These are phyloP conservation scores for Trichocladium antarcticum DNA, from an alignment of 495 filamentous ascomycete genomes.

Conservation along the genomic window DNA sequence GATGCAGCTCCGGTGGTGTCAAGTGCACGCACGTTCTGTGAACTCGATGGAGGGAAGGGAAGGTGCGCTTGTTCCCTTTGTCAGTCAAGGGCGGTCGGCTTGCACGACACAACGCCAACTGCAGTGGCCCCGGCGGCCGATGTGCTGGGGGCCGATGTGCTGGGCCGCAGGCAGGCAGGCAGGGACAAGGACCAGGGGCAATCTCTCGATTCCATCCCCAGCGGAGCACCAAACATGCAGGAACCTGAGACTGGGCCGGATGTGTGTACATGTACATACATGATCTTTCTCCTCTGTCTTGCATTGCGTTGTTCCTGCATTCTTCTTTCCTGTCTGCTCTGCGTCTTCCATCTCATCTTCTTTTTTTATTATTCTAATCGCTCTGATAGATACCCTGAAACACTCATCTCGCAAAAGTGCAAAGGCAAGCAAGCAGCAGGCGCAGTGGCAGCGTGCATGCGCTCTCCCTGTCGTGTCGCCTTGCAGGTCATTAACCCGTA, in stretches of 20 bases:
- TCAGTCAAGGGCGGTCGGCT: background rate
- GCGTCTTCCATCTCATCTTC: no score
- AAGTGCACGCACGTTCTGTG: background rate
- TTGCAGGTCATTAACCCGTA: background rate
- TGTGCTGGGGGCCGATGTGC: background rate
- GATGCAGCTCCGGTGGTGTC: background rate
- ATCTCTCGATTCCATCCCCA: background rate
- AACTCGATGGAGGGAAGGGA: background rate
- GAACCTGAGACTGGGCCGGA: no score
- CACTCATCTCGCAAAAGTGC: no score
- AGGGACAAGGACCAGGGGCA: background rate
- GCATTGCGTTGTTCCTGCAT: no score
- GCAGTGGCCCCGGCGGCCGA: slow-evolving; percentile 1
- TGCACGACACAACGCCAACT: background rate
- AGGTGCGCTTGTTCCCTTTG: background rate
- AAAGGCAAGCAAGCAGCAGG: no score
- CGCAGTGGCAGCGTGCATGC: background rate
- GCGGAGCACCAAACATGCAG: background rate
- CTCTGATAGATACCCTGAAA: no score
- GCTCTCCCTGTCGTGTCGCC: background rate
- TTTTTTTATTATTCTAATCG: no score
- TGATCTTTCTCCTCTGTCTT: no score
- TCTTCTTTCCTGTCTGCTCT: no score
- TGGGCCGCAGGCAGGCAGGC: background rate
- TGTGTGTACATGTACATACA: no score